These are phyloP conservation scores for Podaxis rugospora DNA, from an alignment of 768 basidiomycete genomes.

Conservation along the genomic window DNA sequence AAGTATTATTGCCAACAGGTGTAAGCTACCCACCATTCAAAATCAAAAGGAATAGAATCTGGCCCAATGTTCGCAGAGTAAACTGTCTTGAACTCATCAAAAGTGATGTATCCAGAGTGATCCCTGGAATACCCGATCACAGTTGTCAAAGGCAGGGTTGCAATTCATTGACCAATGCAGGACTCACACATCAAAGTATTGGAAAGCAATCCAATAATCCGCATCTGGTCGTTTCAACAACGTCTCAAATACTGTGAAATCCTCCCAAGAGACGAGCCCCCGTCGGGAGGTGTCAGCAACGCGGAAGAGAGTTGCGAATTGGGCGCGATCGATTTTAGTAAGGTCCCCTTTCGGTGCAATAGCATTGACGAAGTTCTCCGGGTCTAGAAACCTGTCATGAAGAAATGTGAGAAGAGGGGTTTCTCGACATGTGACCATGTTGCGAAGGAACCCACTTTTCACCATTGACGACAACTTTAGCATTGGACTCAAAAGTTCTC, in stretches of 20 bases:
- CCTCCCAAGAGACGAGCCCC: slow-evolving; percentile 87
- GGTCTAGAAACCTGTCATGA: slow-evolving; percentile 70
- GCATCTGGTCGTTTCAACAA: slow-evolving; percentile 91
- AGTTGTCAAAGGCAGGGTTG: neutral
- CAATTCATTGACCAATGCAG: neutral
- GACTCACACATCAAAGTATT: slow-evolving; percentile 91
- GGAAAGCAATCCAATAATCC: slow-evolving; percentile 95
- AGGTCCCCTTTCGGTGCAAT: slow-evolving; percentile 88
- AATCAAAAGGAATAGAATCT: slow-evolving; percentile 90
- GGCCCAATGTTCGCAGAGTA: slow-evolving; percentile 76
- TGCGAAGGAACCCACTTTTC: slow-evolving; percentile 63
- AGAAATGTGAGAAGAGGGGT: slow-evolving; percentile 10
- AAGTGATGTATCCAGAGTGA: slow-evolving; percentile 87
- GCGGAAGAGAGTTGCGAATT: slow-evolving; percentile 87
- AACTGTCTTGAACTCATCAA: slow-evolving; percentile 92
- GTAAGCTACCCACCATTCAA: slow-evolving; percentile 62
- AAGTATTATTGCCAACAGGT: neutral
- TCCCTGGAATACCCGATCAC: slow-evolving; percentile 46
- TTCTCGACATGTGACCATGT: slow-evolving; percentile 19
- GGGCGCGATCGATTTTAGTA: slow-evolving; percentile 79
- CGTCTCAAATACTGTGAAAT: slow-evolving; percentile 95
- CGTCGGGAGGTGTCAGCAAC: slow-evolving; percentile 78
- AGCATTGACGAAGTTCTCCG: slow-evolving; percentile 89
- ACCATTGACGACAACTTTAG: slow-evolving; percentile 65
- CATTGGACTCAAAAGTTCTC: slow-evolving; percentile 80